Evolutionary conservation across 768 basidiomycete species (phyloP), one percentile per base, ranked within the genome.

Genomic region (Naematelia aurantialba): DNA sequence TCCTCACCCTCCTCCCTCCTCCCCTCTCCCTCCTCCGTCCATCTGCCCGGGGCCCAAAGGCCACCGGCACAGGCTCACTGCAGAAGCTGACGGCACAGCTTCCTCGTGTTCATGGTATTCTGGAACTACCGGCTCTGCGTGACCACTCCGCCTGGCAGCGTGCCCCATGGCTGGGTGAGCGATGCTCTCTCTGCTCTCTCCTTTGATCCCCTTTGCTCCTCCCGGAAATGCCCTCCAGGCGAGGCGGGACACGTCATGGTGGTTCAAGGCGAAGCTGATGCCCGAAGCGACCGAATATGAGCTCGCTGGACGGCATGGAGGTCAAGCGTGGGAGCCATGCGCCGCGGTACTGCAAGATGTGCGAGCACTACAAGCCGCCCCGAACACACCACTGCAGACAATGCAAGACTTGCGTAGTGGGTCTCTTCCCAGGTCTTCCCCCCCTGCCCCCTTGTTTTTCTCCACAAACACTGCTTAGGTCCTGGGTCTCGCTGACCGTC

Each of bases 121-220:
- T 90, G 86, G 86, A 96, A 91, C 75, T 99, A 98, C 74, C 86
- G 82, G 68, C 80, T 91, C 4, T 89, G 87, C 68, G 87, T 94
- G 3, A 78, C 75, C 19, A 91, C 88, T 1, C 85, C 94, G 58
- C 94, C 96, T 0, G 96, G 96, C 5, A 76, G 77, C 3, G 90
- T 93, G 0, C 94, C 96, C 3, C 31, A 34, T 0, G 76, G 75
- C 25, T 93, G 91, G 91, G 91, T 90, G 54, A 67, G 85, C 42
- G 34, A 26, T 24, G 11, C 49, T 3, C 4, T 51, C 8, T 10
- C 5, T 17, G 5, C 24, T 51, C 5, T 29, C 49, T 27, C 17
- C 13, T 21, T n/a, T n/a, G n/a, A n/a, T n/a, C n/a, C n/a, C n/a
- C n/a, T n/a, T n/a, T n/a, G n/a, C n/a, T n/a, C n/a, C n/a, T n/a